These are phyloP conservation scores for Exophiala oligosperma DNA, from an alignment of 2,329 filamentous ascomycete genomes.

Conservation along the genomic window DNA sequence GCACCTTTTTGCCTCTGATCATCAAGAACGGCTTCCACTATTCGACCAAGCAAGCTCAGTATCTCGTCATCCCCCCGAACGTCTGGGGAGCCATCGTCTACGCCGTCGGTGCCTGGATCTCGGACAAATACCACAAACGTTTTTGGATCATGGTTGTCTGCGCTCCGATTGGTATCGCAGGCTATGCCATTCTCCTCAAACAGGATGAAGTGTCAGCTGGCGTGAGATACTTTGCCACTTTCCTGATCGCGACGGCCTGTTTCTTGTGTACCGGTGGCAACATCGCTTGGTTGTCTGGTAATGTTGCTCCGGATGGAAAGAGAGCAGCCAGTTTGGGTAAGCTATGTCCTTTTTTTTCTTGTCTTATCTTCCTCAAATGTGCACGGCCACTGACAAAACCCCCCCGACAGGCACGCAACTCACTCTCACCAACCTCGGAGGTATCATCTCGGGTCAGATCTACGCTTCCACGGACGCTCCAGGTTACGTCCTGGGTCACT, in stretches of 20 bases:
- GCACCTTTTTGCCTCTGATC: conserved; percentile 59
- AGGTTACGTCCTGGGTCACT: conserved; percentile 18
- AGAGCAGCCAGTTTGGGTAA: conserved; percentile 41
- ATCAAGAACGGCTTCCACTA: conserved; percentile 53
- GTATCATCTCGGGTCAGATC: conserved; percentile 49
- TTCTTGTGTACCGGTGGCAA: conserved; percentile 36
- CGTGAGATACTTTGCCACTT: conserved; percentile 34
- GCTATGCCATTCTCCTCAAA: conserved; percentile 36
- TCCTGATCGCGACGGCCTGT: conserved; percentile 32
- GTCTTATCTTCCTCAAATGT: no score
- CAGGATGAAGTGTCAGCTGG: conserved; percentile 28
- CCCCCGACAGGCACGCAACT: conserved; percentile 13
- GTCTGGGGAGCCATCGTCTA: conserved; percentile 35
- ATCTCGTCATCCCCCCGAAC: conserved; percentile 38
- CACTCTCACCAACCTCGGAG: conserved; percentile 18
- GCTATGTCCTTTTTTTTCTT: neutral
- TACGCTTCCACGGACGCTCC: conserved; percentile 22
- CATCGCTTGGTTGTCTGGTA: conserved; percentile 35
- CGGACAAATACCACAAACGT: conserved; percentile 34
- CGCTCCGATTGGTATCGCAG: conserved; percentile 34
- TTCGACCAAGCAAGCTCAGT: conserved; percentile 42
- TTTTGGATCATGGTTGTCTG: conserved; percentile 39
- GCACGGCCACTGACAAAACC: no score
- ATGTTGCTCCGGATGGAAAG: conserved; percentile 33
- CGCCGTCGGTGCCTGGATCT: conserved; percentile 32